Conservation (phyloP, 1,139 yeast genomes). For the Saccharomyces hybrid region DNA sequence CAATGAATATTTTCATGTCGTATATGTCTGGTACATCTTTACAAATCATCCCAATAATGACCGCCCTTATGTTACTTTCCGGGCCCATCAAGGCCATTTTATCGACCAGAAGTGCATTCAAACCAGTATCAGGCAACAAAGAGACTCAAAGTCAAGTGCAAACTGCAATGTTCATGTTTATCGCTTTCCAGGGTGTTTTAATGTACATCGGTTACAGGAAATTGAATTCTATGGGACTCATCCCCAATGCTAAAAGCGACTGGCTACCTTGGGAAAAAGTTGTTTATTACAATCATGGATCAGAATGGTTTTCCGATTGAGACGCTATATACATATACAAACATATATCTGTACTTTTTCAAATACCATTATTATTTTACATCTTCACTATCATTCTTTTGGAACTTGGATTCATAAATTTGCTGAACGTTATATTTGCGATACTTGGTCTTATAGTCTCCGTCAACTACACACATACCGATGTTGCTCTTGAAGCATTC, state of each 20-base stretch:
- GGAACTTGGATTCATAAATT: constrained; percentile 44
- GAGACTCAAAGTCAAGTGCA: constrained; percentile 40
- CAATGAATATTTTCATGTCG: constrained; percentile 85
- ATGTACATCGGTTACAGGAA: constrained; percentile 80
- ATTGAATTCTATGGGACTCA: constrained; percentile 78
- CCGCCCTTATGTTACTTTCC: constrained; percentile 78
- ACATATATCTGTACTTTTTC: background rate
- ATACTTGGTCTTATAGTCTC: constrained; percentile 42
- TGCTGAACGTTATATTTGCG: constrained; percentile 55
- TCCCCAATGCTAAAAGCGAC: constrained; percentile 81
- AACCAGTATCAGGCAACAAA: constrained; percentile 33
- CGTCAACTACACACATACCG: constrained; percentile 72
- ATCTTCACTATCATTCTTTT: constrained; percentile 12
- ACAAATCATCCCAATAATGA: constrained; percentile 85
- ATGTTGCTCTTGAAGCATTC: constrained; percentile 82
- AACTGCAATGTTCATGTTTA: constrained; percentile 41
- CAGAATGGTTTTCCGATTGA: constrained; percentile 19
- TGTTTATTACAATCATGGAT: constrained; percentile 23
- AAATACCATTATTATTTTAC: background rate
- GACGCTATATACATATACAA: background rate
- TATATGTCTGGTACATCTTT: constrained; percentile 90
- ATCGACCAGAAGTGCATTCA: constrained; percentile 43
- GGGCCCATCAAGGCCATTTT: constrained; percentile 72
- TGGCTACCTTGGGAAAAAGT: constrained; percentile 82
- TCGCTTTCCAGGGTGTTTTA: constrained; percentile 56